Evolutionary conservation across 2,329 filamentous ascomycete genomes (phyloP).

Genomic region (Penicillium sp.): DNA sequence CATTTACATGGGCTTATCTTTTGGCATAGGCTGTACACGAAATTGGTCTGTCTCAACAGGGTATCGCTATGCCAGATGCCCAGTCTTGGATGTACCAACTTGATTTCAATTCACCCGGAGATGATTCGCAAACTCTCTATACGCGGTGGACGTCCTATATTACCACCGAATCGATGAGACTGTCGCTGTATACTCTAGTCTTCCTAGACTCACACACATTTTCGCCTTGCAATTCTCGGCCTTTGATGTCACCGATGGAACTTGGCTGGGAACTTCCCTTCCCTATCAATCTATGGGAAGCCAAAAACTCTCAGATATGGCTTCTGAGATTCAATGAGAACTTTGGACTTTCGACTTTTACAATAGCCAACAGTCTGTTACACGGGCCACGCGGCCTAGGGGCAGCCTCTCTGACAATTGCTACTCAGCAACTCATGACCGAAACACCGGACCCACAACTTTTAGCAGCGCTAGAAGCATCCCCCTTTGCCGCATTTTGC

Average conservation of each 20-base stretch:
- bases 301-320: constrained; percentile 26
- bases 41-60: constrained; percentile 29
- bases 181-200: constrained; percentile 31
- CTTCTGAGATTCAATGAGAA: constrained; percentile 20
- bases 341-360: constrained; percentile 2
- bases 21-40: constrained; percentile 24
- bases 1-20: neutral
- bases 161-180: constrained; percentile 33
- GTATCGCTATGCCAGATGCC: constrained; percentile 22
- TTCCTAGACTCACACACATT: constrained; percentile 33
- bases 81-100: constrained; percentile 12
- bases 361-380: constrained; percentile 10
- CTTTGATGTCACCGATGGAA: constrained; percentile 33
- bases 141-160: constrained; percentile 29
- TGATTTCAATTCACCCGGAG: neutral
- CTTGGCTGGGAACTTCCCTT: constrained; percentile 39
- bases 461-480: too few relatives aligned
- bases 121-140: constrained; percentile 21
- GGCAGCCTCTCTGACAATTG: constrained; percentile 4
- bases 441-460: too few relatives aligned
- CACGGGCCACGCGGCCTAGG: constrained; percentile 18
- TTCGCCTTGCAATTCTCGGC: constrained; percentile 32
- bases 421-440: too few relatives aligned
- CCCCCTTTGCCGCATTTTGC: too few relatives aligned
- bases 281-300: constrained; percentile 16